phyloP scores from a whole-genome alignment of 257 asterid species.

The Verbena officinalis region DNA sequence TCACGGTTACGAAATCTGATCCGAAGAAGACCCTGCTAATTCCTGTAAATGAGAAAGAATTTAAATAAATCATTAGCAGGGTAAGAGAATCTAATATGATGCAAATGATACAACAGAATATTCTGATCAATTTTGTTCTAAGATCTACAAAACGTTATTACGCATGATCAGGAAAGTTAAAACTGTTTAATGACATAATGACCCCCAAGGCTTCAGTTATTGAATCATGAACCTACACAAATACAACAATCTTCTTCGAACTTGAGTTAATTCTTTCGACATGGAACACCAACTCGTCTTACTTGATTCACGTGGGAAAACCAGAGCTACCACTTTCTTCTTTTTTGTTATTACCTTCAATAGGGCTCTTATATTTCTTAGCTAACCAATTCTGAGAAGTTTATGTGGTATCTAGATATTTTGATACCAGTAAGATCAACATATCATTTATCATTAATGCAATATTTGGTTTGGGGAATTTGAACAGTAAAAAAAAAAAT shows the following conservation, averaged over 20 bases:
- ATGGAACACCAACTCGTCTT: background rate
- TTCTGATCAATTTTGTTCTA: background rate
- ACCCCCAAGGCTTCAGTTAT: background rate
- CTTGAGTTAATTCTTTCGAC: background rate
- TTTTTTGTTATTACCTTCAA: too few relatives aligned
- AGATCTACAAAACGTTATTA: background rate
- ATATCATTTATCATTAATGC: too few relatives aligned
- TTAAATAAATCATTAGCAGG: background rate
- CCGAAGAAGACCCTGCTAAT: constrained; percentile 67
- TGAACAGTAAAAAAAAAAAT: too few relatives aligned
- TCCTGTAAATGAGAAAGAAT: background rate
- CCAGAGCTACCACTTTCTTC: background rate
- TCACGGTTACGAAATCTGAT: constrained; percentile 60
- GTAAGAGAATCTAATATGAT: background rate
- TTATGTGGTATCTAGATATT: too few relatives aligned
- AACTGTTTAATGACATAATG: background rate
- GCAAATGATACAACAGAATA: too few relatives aligned
- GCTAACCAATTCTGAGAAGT: too few relatives aligned
- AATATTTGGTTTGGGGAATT: too few relatives aligned
- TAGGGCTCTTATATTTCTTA: too few relatives aligned
- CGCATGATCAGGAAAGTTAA: background rate
- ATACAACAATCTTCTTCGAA: background rate
- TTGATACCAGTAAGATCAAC: too few relatives aligned
- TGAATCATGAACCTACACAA: background rate
- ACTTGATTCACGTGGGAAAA: background rate